Base-by-base conservation (phyloP, 2,329 filamentous ascomycete species). In the Stemphylium lycopersici region DNA sequence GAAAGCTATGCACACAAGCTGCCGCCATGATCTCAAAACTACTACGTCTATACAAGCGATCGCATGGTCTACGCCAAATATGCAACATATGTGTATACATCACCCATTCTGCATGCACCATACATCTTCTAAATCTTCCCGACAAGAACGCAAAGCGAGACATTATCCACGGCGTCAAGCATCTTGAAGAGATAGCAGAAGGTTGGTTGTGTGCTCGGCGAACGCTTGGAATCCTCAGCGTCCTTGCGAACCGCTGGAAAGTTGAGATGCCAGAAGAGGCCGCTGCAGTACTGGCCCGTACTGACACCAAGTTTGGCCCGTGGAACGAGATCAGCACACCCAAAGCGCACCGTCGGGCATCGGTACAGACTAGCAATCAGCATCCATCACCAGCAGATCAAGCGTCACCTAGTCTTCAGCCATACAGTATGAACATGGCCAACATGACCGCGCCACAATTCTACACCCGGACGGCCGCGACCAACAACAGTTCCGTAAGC, bases 21-120 rank as follows among this genome's bases (percentile, higher is more conserved):
- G 93, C 95, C 0, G 87, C 88, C 2, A 87, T 88, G 60, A 95
- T 98, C 50, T 97, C 93, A 0, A 98, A 97, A 70, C 80, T 97
- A n/a, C 88, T 97, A 78, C 87, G 95, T 0, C 79, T 97, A 1
- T 99, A 98, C 77, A 97, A 96, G 74, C 91, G 93, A 63, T 88
- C 88, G 1, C 96, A 96, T 74, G 91, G 93, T 8, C 78, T 98
- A 11, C 87, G 91, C 4, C 93, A 98, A 72, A 96, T 99, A 31
- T 96, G 91, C 77, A 98, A 98, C 69, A 91, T 98, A 66, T 93
- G 90, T 3, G 92, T 98, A 0, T 99, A 99, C 74, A 97, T 98
- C 77, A 84, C 90, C 0, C 93, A 98, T 73, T 95, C 91, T 4
- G 93, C 95, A 26, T 96, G 92, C 71, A 97, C 92, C 0, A 96